These are phyloP conservation scores for Stylonectria norvegica DNA, from an alignment of 2,329 filamentous ascomycete species.

Conservation along the genomic window DNA sequence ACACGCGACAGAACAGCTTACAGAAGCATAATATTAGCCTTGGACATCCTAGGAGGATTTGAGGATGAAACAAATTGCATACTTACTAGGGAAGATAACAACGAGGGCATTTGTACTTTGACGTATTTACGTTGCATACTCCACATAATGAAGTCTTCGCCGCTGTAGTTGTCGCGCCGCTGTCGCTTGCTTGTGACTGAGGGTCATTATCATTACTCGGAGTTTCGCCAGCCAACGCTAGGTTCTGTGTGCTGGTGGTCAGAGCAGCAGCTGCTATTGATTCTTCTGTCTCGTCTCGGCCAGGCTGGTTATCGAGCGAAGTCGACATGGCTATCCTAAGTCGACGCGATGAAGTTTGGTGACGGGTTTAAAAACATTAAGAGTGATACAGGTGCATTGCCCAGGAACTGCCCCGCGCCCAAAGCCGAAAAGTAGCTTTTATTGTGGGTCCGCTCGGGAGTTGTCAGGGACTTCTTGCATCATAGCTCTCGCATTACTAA, in stretches of 20 bases:
- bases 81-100: conserved; percentile 58
- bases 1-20: conserved; percentile 59
- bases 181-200: conserved; percentile 2
- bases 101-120: conserved; percentile 62
- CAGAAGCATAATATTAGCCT: conserved; percentile 2
- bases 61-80: neutral
- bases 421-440: conserved; percentile 4
- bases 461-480: conserved; percentile 23
- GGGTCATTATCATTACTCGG: conserved; percentile 1
- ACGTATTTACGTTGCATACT: conserved; percentile 48
- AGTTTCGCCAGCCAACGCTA: conserved; percentile 1
- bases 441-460: conserved; percentile 3
- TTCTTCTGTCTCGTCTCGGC: too few species aligned
- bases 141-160: conserved; percentile 39
- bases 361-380: neutral
- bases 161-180: conserved; percentile 4
- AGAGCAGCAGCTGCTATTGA: too few species aligned
- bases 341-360: neutral
- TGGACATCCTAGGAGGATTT: neutral
- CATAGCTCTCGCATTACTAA: conserved; percentile 35
- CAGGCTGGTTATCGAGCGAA: conserved; percentile 4
- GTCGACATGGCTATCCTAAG: conserved; percentile 14
- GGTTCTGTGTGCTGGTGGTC: too few species aligned
- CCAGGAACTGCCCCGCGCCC: conserved; percentile 13
- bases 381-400: conserved; percentile 1